phyloP scores from a whole-genome alignment of 352 stramenopile genomes.

The Albugo laibachii region DNA sequence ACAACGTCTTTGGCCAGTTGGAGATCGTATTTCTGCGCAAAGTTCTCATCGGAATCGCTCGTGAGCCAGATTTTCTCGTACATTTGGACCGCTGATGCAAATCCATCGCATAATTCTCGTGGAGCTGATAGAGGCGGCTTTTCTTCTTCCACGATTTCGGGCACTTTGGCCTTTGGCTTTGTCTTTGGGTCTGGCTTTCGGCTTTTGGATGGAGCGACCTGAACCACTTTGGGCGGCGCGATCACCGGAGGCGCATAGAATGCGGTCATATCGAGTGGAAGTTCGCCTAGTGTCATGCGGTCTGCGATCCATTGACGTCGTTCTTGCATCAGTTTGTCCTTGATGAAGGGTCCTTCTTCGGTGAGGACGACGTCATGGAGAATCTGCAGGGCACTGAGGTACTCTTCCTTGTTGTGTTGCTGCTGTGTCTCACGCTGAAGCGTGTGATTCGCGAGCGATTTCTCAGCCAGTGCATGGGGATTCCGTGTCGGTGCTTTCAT shows the following conservation, averaged over 20 bases:
- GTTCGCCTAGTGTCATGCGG: constrained; percentile 57
- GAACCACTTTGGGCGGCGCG: constrained; percentile 14
- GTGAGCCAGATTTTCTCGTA: constrained; percentile 82
- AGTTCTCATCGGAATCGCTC: constrained; percentile 76
- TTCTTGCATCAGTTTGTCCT: constrained; percentile 81
- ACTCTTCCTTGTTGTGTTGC: constrained; percentile 81
- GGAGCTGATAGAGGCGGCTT: constrained; percentile 72
- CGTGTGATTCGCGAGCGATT: constrained; percentile 49
- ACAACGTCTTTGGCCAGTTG: constrained; percentile 81
- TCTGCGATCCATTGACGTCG: constrained; percentile 86
- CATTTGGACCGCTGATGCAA: constrained; percentile 27
- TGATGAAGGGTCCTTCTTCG: constrained; percentile 87
- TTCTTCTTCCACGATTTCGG: constrained; percentile 44
- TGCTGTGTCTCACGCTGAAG: constrained; percentile 81
- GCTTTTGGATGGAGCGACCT: constrained; percentile 12
- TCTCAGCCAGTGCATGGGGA: constrained; percentile 42
- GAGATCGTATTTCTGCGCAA: constrained; percentile 87
- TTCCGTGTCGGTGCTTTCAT: constrained; percentile 59
- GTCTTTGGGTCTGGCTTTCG: constrained; percentile 19
- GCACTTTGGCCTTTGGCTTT: constrained; percentile 22
- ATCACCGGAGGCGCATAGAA: constrained; percentile 53
- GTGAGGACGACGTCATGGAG: constrained; percentile 57
- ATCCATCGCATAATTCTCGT: constrained; percentile 68
- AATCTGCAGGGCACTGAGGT: constrained; percentile 70
- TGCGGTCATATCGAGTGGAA: constrained; percentile 78